Evolutionary conservation across 2,329 filamentous ascomycete genomes (phyloP).

Genomic region (Sporothrix protearum): DNA sequence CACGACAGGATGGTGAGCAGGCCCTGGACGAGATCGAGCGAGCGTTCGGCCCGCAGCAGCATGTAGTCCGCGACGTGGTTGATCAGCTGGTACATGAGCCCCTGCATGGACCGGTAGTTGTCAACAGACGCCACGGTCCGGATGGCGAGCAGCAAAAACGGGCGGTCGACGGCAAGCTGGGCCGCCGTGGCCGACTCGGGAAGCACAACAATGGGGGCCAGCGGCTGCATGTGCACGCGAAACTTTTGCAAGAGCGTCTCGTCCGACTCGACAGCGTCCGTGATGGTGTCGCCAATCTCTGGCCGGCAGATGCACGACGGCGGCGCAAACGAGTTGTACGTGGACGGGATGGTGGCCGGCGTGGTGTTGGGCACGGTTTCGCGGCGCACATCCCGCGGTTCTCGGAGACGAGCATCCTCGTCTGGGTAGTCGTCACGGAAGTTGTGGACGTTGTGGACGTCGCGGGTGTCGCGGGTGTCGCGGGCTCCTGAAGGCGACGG

Average conservation of each 20-base stretch:
- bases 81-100: constrained; percentile 49
- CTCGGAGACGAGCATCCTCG: neutral
- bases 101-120: constrained; percentile 46
- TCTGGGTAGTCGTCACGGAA: neutral
- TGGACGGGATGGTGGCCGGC: constrained; percentile 21
- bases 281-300: constrained; percentile 37
- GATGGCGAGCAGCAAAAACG: constrained; percentile 50
- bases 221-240: constrained; percentile 41
- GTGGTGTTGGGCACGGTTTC: neutral
- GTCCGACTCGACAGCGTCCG: constrained; percentile 45
- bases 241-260: constrained; percentile 46
- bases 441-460: neutral
- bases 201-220: constrained; percentile 49
- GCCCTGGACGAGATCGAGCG: constrained; percentile 48
- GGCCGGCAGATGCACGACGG: constrained; percentile 48
- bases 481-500: constrained; percentile 21
- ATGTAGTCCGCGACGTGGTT: constrained; percentile 47
- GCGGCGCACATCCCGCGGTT: neutral
- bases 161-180: constrained; percentile 40
- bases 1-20: constrained; percentile 49
- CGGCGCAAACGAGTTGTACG: constrained; percentile 47
- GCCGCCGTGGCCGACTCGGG: constrained; percentile 36
- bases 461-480: neutral
- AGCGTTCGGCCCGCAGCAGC: constrained; percentile 48
- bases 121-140: constrained; percentile 49